Conservation (phyloP, 2,329 filamentous ascomycete genomes). For the Botryotinia narcissicola region DNA sequence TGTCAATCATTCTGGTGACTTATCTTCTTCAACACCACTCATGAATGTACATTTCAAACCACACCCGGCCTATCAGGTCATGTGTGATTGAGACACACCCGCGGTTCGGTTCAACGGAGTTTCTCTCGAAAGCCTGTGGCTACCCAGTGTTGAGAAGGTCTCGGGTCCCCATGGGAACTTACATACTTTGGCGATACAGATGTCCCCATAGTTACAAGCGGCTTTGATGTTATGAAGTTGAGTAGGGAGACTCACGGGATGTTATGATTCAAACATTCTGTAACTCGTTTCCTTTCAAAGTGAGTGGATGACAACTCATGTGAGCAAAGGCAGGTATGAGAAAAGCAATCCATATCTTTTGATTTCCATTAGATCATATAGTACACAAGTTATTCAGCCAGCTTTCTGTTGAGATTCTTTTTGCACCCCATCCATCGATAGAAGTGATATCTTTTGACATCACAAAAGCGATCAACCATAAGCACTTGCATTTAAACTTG, state of each 20-base stretch:
- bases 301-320: neutral
- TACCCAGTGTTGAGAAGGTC: neutral
- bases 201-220: neutral
- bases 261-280: conserved; percentile 7
- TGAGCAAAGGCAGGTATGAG: neutral
- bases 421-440: neutral
- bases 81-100: neutral
- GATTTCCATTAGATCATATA: neutral
- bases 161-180: neutral
- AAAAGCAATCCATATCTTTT: neutral
- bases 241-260: neutral
- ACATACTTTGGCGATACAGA: neutral
- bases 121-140: neutral
- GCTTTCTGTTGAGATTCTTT: neutral
- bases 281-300: neutral
- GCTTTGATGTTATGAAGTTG: neutral
- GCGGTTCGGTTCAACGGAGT: neutral
- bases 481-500: neutral
- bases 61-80: neutral
- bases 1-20: neutral
- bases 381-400: neutral
- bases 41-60: neutral
- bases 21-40: neutral
- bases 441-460: neutral
- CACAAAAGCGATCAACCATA: neutral